Evolutionary conservation across 768 basidiomycete genomes (phyloP).

Genomic region (Leccinellum luteum): DNA sequence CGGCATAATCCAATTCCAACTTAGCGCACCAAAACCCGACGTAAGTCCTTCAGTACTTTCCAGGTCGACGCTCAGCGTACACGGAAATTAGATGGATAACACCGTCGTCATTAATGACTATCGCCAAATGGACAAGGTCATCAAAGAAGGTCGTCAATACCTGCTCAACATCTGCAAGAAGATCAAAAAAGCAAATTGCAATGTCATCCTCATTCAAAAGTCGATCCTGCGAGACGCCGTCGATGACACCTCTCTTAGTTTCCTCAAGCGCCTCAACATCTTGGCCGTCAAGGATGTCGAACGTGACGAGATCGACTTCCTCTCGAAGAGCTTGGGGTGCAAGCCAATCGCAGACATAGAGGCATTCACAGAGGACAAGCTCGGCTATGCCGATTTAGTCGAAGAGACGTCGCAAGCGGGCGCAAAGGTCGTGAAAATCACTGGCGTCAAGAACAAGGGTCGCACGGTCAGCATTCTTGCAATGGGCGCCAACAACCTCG

Average conservation of each 20-base stretch:
- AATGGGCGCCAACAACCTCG: constrained; percentile 88
- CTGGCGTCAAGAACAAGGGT: constrained; percentile 91
- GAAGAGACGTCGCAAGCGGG: constrained; percentile 83
- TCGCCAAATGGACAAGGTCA: constrained; percentile 99
- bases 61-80: not conserved
- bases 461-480: constrained; percentile 95
- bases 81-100: constrained; percentile 86
- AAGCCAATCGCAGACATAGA: constrained; percentile 98
- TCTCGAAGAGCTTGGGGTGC: constrained; percentile 91
- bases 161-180: constrained; percentile 98
- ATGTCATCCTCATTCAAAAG: constrained; percentile 98
- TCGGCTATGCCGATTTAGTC: constrained; percentile 93
- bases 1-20: constrained; percentile 96
- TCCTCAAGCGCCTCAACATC: constrained; percentile 96
- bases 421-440: constrained; percentile 90
- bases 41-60: constrained; percentile 43
- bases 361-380: constrained; percentile 95
- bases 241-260: constrained; percentile 94
- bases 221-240: constrained; percentile 99
- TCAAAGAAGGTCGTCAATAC: constrained; percentile 98
- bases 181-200: constrained; percentile 99
- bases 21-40: constrained; percentile 96
- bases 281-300: constrained; percentile 97
- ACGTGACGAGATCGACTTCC: constrained; percentile 97
- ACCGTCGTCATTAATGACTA: constrained; percentile 99